Conservation (phyloP, 139 green algal species). For the Desmodesmus armatus region DNA sequence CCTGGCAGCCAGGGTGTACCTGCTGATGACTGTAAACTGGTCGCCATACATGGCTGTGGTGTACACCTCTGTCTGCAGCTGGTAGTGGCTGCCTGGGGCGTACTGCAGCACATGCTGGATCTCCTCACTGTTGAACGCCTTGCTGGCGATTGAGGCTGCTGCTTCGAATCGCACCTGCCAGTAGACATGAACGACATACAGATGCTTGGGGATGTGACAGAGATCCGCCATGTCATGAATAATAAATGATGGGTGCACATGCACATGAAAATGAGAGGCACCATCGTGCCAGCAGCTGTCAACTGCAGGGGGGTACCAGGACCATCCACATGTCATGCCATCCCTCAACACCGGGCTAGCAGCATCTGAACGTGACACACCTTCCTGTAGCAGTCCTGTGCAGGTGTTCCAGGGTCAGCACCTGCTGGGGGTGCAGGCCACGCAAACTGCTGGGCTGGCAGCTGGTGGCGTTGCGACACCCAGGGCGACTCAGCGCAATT, state of each 20-base stretch:
- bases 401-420: conserved; percentile 23
- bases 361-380: neutral
- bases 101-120: conserved; percentile 19
- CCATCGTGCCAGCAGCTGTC: too few relatives aligned
- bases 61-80: conserved; percentile 37
- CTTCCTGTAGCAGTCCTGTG: conserved; percentile 8
- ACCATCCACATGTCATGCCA: too few relatives aligned
- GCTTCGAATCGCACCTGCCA: conserved; percentile 38
- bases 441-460: conserved; percentile 34
- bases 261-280: too few relatives aligned
- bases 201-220: too few relatives aligned
- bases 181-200: neutral
- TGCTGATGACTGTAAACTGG: conserved; percentile 31
- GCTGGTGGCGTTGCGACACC: conserved; percentile 5
- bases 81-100: conserved; percentile 38
- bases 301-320: too few relatives aligned
- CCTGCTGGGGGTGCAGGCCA: conserved; percentile 29
- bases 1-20: neutral
- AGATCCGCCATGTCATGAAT: too few relatives aligned
- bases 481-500: conserved; percentile 46
- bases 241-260: too few relatives aligned
- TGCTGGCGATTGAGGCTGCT: conserved; percentile 18
- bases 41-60: conserved; percentile 46
- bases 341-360: too few relatives aligned
- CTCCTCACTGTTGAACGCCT: conserved; percentile 40